Evolutionary conservation across 2,329 filamentous ascomycete species (phyloP).

Genomic region (Neofusicoccum sp.): DNA sequence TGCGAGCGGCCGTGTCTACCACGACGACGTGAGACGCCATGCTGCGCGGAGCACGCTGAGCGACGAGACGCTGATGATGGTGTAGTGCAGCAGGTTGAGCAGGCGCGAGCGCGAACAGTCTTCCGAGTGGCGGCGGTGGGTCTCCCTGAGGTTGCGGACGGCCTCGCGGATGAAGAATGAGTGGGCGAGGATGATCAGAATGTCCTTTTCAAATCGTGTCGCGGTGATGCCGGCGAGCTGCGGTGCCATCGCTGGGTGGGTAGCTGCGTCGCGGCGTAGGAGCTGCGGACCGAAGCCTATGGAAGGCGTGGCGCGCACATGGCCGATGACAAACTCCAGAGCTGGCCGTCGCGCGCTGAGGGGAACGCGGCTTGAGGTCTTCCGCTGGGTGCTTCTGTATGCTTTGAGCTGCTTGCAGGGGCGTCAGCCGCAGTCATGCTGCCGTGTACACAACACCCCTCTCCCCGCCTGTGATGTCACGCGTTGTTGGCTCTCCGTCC

Average conservation of each 20-base stretch:
- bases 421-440: background rate
- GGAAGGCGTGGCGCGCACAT: slow-evolving; percentile 14
- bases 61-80: slow-evolving; percentile 18
- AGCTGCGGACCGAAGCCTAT: slow-evolving; percentile 17
- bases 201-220: slow-evolving; percentile 12
- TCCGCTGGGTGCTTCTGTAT: background rate
- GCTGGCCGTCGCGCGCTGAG: background rate
- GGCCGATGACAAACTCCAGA: background rate
- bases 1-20: slow-evolving; percentile 73
- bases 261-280: slow-evolving; percentile 2
- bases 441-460: background rate
- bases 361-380: background rate
- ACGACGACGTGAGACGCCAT: slow-evolving; percentile 92
- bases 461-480: slow-evolving; percentile 5
- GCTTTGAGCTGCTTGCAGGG: background rate
- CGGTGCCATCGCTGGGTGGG: slow-evolving; percentile 12
- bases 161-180: slow-evolving; percentile 10
- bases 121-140: slow-evolving; percentile 11
- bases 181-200: slow-evolving; percentile 15
- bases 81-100: slow-evolving; percentile 16
- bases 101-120: slow-evolving; percentile 17
- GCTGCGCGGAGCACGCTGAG: slow-evolving; percentile 25
- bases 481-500: background rate
- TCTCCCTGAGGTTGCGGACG: slow-evolving; percentile 17
- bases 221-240: slow-evolving; percentile 16